Conservation (phyloP, 2,329 filamentous ascomycete species). For the Alternaria triticina region DNA sequence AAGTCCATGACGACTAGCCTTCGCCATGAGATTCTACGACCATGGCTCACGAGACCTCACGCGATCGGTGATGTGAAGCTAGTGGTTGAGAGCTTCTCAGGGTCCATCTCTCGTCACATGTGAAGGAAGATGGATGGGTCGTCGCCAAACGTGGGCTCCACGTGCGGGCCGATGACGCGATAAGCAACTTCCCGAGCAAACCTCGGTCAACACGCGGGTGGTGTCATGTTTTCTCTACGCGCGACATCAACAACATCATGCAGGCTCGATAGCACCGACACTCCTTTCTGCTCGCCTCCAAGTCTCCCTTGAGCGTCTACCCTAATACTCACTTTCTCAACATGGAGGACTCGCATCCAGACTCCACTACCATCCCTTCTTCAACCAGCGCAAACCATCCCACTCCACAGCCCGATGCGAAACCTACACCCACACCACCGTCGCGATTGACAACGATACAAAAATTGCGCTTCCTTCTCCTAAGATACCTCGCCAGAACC, state of each 20-base stretch:
- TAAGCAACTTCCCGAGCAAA: constrained; percentile 7
- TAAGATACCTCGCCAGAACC: constrained; percentile 25
- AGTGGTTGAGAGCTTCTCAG: not conserved
- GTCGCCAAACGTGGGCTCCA: not conserved
- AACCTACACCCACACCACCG: constrained; percentile 11
- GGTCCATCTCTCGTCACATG: constrained; percentile 14
- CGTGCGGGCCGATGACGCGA: constrained; percentile 9
- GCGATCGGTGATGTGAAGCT: not conserved
- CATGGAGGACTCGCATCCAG: constrained; percentile 27
- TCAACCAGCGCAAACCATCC: constrained; percentile 11
- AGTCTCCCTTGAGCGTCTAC: not conserved
- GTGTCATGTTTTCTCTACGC: not conserved
- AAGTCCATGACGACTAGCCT: not conserved
- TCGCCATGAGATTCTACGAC: not conserved
- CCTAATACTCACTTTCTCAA: not conserved
- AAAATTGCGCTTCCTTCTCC: constrained; percentile 22
- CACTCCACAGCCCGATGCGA: constrained; percentile 13
- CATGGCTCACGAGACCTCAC: not conserved
- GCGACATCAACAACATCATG: not conserved
- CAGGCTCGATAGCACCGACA: constrained; percentile 3
- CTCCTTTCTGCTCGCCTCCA: not conserved
- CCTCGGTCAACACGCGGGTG: constrained; percentile 14
- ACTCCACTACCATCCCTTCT: constrained; percentile 31
- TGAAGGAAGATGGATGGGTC: not conserved
- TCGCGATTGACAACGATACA: constrained; percentile 11